Evolutionary conservation across 2,329 filamentous ascomycete genomes (phyloP).

Genomic region (Colletotrichum sp.): DNA sequence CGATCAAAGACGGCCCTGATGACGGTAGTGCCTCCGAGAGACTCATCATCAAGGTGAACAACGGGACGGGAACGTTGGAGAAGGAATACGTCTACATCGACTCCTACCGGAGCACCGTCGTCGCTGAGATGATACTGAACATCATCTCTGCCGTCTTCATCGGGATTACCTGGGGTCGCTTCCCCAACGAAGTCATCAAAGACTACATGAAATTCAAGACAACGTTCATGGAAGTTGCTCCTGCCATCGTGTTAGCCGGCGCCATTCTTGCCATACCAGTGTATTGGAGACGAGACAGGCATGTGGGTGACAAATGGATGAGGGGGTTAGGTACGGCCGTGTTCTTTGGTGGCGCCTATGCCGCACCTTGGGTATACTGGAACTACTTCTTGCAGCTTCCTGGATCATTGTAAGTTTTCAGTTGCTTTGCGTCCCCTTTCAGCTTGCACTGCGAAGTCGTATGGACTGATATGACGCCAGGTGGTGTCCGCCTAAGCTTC

Average conservation of each 20-base stretch:
- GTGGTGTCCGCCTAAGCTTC: not conserved
- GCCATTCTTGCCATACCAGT: not conserved
- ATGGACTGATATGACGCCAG: not conserved
- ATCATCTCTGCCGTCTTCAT: no score
- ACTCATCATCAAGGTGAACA: no score
- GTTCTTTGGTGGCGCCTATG: not conserved
- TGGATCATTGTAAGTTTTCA: not conserved
- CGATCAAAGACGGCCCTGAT: no score
- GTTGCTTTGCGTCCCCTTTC: no score
- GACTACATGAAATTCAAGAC: not conserved
- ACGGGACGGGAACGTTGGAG: no score
- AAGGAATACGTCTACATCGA: no score
- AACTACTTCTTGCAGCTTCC: not conserved
- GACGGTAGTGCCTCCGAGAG: no score
- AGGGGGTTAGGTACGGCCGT: not conserved
- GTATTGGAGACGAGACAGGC: not conserved
- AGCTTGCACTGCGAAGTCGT: no score
- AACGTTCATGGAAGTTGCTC: not conserved
- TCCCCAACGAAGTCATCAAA: no score
- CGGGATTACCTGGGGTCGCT: no score
- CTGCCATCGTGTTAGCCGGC: not conserved
- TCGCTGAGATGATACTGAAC: no score
- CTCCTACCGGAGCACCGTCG: no score
- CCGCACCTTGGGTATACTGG: not conserved
- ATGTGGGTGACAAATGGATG: not conserved